Conservation (phyloP, 768 basidiomycete genomes). For the Flagelloscypha sp. region DNA sequence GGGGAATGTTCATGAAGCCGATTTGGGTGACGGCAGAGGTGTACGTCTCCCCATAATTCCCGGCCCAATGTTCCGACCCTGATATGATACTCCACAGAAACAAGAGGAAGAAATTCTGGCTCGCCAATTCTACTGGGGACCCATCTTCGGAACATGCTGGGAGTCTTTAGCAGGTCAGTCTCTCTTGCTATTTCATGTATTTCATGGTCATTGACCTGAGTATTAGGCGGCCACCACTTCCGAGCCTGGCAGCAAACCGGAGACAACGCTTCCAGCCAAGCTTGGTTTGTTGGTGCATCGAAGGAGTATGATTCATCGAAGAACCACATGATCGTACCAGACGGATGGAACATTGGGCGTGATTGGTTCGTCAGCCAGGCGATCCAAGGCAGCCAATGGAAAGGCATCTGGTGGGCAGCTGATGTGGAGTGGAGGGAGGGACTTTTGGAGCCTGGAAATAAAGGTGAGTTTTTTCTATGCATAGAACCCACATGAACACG, state of each 20-base stretch:
- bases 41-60: too few species aligned
- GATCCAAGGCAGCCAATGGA: constrained; percentile 49
- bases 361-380: constrained; percentile 71
- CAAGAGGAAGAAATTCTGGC: constrained; percentile 64
- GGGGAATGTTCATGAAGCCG: constrained; percentile 67
- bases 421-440: constrained; percentile 70
- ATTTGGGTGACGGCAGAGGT: constrained; percentile 78
- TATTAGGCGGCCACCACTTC: constrained; percentile 76
- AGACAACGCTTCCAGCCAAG: constrained; percentile 56
- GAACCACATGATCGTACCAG: constrained; percentile 63
- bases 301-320: constrained; percentile 64
- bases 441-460: constrained; percentile 57
- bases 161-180: constrained; percentile 61
- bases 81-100: too few species aligned
- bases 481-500: not conserved
- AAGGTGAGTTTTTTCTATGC: constrained; percentile 36
- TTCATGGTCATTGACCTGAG: not conserved
- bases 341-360: constrained; percentile 80
- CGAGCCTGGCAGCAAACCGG: constrained; percentile 88
- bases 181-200: not conserved
- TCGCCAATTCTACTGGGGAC: constrained; percentile 68
- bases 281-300: constrained; percentile 82
- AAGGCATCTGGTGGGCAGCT: constrained; percentile 65
- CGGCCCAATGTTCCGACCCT: too few species aligned
- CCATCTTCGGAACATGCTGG: constrained; percentile 82